Base-by-base conservation (phyloP, 139 green algal genomes). In the Mesotaenium endlicherianum region DNA sequence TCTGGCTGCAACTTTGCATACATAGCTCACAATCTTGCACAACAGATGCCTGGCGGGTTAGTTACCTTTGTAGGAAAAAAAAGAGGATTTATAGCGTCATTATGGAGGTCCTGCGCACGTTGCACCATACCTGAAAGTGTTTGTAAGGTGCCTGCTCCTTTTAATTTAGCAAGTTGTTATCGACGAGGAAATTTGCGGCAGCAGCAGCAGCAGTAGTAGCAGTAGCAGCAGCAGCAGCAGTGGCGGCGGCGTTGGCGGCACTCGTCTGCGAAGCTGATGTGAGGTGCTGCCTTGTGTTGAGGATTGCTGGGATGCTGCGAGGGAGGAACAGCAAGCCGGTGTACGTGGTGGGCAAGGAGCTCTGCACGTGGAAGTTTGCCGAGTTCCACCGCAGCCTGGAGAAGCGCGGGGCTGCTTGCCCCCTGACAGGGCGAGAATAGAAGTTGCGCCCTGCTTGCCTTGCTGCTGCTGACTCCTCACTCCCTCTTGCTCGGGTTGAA, bases 281-380 rank as follows among this genome's bases (percentile, higher is more conserved):
- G 20, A 64, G 50, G 50, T 20, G 20, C 26, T 64, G 50, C 20
- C 20, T 34, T 20, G 50, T 26, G 20, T 26, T 20, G 20, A 26
- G 20, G 20, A 64, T 64, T 20, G 26, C 26, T 64, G 26, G 50
- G 50, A 26, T 64, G 20, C 50, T 64, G 50, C 20, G 20, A 26
- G 50, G 50, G 17, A 70, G 17, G 77, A n/a, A 30, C 60, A 84
- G 77, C 3, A 87, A 84, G 50, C 82, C 82, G 40, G 82, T 87
- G 67, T 87, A 84, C 59, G 82, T 87, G 11, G 71, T 64, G 31
- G 80, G 68, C 11, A 38, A 34, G 8, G 40, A 79, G 26, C 47
- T 49, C 30, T 86, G 80, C 50, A 40, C n/a, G 36, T 75, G 80
- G 38, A 86, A 86, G 50, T 38, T 86, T 11, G 50, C 47, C 41